Evolutionary conservation across 495 filamentous ascomycete species (phyloP), one percentile per base, ranked within the genome.

Genomic region (Aspergillus coremiiformis): DNA sequence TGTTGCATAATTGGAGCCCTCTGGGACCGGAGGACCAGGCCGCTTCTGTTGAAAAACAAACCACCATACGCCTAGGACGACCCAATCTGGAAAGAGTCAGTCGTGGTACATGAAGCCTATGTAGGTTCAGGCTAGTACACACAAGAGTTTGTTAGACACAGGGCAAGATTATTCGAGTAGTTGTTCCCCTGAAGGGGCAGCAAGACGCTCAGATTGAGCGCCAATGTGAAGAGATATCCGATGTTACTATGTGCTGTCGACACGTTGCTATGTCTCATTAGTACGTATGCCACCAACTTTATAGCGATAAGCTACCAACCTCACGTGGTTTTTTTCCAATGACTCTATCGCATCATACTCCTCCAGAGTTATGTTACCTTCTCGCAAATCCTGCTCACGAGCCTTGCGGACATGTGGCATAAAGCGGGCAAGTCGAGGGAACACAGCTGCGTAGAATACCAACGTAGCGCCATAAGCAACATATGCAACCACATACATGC

Each of bases 231-330:
- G 23, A 77, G 46, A 49, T 77, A 77, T 39, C 74, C 74, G 39
- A 77, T 76, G 39, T 77, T 76, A 44, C 71, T 75, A 52, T 77
- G 74, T 2, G 72, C 74, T n/a, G 73, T 77, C 3, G 71, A 76
- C 5, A 74, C 65, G 24, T 71, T 74, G 53, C 71, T 75, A 19
- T 21, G n/a, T 41, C 11, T 21, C 37, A 21, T 35, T 35, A 35
- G 32, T n/a, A 35, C 5, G 14, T 21, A 21, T 10, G 4, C n/a
- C 9, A 6, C 3, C n/a, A 20, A 21, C 1, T 5, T 8, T 10
- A 55, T 54, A 32, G 55, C 55, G 7, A 26, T 52, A 33, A 47
- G 11, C 35, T 57, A 17, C 51, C 32, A 48, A 71, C 66, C 70
- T 73, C 44, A 76, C 72, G 54, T 77, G 74, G 45, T 76, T 77